Evolutionary conservation across 208 protist species (phyloP), one percentile per base, ranked within the genome.

Genomic region (Leishmania arabica): DNA sequence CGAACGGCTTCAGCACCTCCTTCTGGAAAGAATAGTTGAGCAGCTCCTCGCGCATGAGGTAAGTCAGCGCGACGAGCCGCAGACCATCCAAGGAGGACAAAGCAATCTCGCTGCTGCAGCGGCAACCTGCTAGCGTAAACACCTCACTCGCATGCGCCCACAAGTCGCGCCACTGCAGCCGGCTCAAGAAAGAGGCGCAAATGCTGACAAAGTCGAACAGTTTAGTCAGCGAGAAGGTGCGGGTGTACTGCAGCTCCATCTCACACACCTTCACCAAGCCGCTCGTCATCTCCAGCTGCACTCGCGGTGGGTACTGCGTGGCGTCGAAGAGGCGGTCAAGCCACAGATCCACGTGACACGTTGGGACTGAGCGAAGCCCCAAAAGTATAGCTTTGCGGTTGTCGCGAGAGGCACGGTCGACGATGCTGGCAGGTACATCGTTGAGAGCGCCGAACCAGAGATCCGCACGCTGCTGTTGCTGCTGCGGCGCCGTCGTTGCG

Each of bases 11-110:
- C 75, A 97, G 87, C 72, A 95, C 90, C 77, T 95, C 90, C 80
- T 96, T 95, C 81, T 97, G 94, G 80, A 96, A 96, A 7, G 91
- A 95, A 79, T 95, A 95, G 83, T 95, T 94, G 47, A 92, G 84
- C 77, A 95, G 79, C 78, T 96, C 92, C 77, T 96, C 92, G 37
- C 90, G 88, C 81, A 91, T 91, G 37, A 96, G 82, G 65, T 95
- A 97, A 34, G 81, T 93, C 49, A 95, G 86, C 15, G 91, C 91
- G 77, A 96, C 85, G 56, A 93, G 87, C 58, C 90, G 87, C 64
- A 96, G 82, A 7, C 91, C 91, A 56, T 91, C 90, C n/a, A 96
- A 65, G 40, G 90, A 84, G 34, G 84, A 89, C 34, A 93, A 86
- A n/a, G 92, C 92, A 62, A 97, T 92, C 8, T 82, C 78, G 58